Conservation (phyloP, 345 rosid genomes). For the Salix dunnii region DNA sequence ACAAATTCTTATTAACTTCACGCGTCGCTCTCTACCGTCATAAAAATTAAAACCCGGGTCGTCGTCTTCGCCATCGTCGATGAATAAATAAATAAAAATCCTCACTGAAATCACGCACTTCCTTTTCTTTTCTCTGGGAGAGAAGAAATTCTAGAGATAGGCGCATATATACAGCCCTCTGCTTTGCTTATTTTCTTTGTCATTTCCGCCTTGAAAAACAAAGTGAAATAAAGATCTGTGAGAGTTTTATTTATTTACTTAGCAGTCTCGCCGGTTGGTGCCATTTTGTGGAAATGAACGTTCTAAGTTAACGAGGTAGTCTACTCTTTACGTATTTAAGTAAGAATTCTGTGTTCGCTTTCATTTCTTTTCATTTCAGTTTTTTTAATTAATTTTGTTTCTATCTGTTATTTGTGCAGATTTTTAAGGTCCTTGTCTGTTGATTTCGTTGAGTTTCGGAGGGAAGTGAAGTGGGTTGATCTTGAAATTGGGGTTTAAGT, state of each 20-base stretch:
- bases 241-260: not conserved
- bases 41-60: conserved; percentile 53
- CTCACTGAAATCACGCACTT: conserved; percentile 1
- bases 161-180: not conserved
- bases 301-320: conserved; percentile 11
- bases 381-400: not conserved
- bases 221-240: not conserved
- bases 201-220: conserved; percentile 24
- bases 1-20: conserved; percentile 32
- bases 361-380: not conserved
- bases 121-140: not conserved
- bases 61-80: conserved; percentile 27
- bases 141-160: not conserved
- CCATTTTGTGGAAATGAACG: conserved; percentile 4
- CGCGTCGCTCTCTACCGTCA: conserved; percentile 38
- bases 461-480: conserved; percentile 14
- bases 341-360: conserved; percentile 12
- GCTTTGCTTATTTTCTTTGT: not conserved
- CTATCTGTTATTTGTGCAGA: not conserved
- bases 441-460: conserved; percentile 18
- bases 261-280: not conserved
- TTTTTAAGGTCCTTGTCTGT: not conserved
- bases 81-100: not conserved
- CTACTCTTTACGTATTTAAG: conserved; percentile 14
- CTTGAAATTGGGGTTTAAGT: conserved; percentile 12